phyloP scores from a whole-genome alignment of 768 basidiomycete genomes.

The Lactifluus rugatus region DNA sequence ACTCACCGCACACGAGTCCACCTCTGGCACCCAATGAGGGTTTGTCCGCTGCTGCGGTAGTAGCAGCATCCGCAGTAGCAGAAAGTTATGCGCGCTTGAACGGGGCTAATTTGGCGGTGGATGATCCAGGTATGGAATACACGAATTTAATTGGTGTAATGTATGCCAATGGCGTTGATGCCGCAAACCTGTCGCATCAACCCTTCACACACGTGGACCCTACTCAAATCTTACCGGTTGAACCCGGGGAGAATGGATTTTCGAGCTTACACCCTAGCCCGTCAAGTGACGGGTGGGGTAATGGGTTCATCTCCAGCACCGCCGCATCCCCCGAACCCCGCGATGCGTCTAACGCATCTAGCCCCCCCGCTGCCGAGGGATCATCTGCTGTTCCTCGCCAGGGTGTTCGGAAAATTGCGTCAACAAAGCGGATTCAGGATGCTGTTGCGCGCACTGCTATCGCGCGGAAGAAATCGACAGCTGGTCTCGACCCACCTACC shows the following conservation, averaged over 20 bases:
- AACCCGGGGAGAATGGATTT: conserved; percentile 33
- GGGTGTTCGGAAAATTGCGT: conserved; percentile 49
- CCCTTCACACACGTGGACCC: conserved; percentile 84
- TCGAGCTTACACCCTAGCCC: conserved; percentile 62
- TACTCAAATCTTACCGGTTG: conserved; percentile 64
- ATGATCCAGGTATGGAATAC: conserved; percentile 52
- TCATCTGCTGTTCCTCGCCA: conserved; percentile 26
- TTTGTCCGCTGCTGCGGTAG: conserved; percentile 53
- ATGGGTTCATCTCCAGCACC: conserved; percentile 54
- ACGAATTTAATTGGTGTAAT: conserved; percentile 57
- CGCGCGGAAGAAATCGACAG: conserved; percentile 41
- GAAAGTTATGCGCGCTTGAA: conserved; percentile 64
- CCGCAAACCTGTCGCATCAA: conserved; percentile 28
- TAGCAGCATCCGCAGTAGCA: conserved; percentile 59
- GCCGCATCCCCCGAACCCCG: conserved; percentile 71
- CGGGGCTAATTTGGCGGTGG: conserved; percentile 44
- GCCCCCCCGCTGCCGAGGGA: conserved; percentile 60
- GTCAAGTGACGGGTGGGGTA: conserved; percentile 68
- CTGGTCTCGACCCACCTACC: conserved; percentile 16
- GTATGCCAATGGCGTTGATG: conserved; percentile 43
- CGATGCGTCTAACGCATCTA: conserved; percentile 58
- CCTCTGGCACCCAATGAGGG: conserved; percentile 34
- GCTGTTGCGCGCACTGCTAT: conserved; percentile 21
- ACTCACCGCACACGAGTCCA: conserved; percentile 30
- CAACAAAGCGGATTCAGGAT: conserved; percentile 54